phyloP scores from a whole-genome alignment of 192 early-diverging fungal species.

The Funneliformis geosporum region DNA sequence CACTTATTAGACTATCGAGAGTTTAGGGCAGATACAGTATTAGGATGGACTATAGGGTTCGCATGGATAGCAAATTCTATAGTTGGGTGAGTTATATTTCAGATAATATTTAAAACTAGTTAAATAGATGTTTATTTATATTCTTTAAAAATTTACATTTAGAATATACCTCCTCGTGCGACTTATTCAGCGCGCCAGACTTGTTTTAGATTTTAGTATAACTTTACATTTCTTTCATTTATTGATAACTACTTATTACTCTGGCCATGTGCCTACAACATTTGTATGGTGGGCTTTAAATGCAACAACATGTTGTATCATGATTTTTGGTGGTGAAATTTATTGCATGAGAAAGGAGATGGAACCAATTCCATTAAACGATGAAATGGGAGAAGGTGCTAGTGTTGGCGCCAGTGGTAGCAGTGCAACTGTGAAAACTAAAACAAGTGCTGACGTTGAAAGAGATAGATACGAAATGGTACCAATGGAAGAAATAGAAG shows the following conservation, averaged over 20 bases:
- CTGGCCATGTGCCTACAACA: constrained; percentile 58
- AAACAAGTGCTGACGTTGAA: constrained; percentile 2
- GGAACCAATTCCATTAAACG: constrained; percentile 55
- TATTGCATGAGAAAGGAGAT: constrained; percentile 80
- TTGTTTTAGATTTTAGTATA: constrained; percentile 75
- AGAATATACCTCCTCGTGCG: constrained; percentile 51
- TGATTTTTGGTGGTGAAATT: constrained; percentile 78
- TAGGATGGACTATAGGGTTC: constrained; percentile 69
- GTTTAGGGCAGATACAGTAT: constrained; percentile 59
- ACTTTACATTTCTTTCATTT: constrained; percentile 75
- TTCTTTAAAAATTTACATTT: constrained; percentile 32
- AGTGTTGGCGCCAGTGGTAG: constrained; percentile 12
- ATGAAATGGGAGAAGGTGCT: constrained; percentile 32
- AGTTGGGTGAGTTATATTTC: constrained; percentile 53
- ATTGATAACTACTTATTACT: constrained; percentile 57
- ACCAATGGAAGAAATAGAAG: constrained; percentile 36
- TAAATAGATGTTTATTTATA: too few species aligned
- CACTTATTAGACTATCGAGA: constrained; percentile 64
- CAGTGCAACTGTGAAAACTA: not conserved
- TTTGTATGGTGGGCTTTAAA: constrained; percentile 72
- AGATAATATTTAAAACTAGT: too few species aligned
- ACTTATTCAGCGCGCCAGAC: constrained; percentile 74
- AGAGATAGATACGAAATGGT: constrained; percentile 45
- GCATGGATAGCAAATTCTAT: constrained; percentile 67
- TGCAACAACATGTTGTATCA: constrained; percentile 50